Evolutionary conservation across 257 asterid genomes (phyloP), one percentile per base, ranked within the genome.

Genomic region (Echites panduratus): DNA sequence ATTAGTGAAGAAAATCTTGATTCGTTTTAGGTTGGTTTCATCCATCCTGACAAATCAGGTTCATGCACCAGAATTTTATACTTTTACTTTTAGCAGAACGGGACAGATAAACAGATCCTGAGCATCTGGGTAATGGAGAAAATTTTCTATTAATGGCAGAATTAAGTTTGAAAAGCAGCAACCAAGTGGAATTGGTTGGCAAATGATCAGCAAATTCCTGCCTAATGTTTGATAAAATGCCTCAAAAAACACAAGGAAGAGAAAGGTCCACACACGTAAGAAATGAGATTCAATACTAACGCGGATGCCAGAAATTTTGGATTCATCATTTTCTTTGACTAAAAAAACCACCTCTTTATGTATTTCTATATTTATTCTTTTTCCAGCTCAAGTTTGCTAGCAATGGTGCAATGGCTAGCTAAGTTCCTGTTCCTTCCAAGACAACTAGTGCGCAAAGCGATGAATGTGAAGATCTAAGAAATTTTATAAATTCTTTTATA

Each of bases 381-480:
- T 49, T 61, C 74, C 82, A 78, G 78, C 82, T 78, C 78, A 78
- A 70, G 58, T 78, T 57, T 73, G 78, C 82, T 78, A 66, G 76
- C 76, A 70, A 44, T 38, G 27, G 9, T 38, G 16, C 4, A 35
- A 17, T 2, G 3, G 38, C 38, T 35, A 63, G 48, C 47, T 29
- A n/a, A 20, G 50, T 32, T 32, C 38, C 3, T 32, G 38, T 32
- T 3, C 38, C 38, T 32, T 32, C 3, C 2, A 32, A 32, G 38
- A 32, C 38, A 32, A 32, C 3, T 32, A 32, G 3, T 32, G 38
- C 2, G 38, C 3, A 3, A 3, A 32, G 3, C 38, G 38, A 32
- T 32, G 38, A 32, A 3, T 32, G 38, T 1, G 38, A 3, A 32
- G 38, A 32, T n/a, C 38, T 32, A 32, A 32, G 38, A 32, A 32